These are phyloP conservation scores for Setaria italica DNA, from an alignment of 202 grass and related monocot species.

Conservation along the genomic window DNA sequence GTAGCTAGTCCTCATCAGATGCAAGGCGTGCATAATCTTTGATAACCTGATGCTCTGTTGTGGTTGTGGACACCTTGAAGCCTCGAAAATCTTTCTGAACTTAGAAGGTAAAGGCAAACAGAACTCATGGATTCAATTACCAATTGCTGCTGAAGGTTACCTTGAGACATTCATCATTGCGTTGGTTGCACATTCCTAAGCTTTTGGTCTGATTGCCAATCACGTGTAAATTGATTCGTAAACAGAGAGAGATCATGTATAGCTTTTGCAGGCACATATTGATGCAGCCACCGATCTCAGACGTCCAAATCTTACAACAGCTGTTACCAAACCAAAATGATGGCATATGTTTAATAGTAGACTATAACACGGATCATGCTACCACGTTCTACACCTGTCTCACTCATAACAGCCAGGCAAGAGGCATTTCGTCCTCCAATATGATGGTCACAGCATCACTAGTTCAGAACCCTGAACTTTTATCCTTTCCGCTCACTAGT, in stretches of 20 bases:
- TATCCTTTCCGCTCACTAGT: background rate
- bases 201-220: background rate
- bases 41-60: background rate
- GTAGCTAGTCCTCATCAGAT: background rate
- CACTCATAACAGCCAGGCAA: too few relatives aligned
- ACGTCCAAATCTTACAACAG: background rate
- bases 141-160: background rate
- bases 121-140: background rate
- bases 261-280: background rate
- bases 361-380: background rate
- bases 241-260: background rate
- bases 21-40: background rate
- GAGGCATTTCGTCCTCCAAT: too few relatives aligned
- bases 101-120: background rate
- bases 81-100: background rate
- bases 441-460: background rate
- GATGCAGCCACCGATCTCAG: background rate
- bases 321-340: background rate
- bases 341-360: background rate
- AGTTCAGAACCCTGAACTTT: background rate
- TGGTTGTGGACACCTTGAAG: background rate
- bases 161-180: background rate
- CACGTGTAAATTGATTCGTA: background rate
- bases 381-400: background rate
- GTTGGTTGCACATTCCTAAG: background rate